A percentile compares a stretch with the other conserved stretches of the same genome.
These are phyloP conservation scores for Exophiala xenobiotica DNA, from an alignment of 2,329 filamentous ascomycete genomes.

Conservation along the genomic window DNA sequence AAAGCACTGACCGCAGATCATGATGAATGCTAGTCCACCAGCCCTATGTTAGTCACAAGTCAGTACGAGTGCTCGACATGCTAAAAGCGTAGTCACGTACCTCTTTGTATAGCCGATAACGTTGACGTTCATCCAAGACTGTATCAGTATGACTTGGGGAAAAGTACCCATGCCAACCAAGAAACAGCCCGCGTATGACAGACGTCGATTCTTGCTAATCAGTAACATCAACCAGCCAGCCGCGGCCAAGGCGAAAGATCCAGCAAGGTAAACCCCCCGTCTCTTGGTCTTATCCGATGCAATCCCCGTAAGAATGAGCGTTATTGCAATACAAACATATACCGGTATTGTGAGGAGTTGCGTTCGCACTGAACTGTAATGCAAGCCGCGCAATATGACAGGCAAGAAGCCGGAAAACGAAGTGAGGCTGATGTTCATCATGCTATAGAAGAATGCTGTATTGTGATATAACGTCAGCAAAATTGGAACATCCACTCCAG, in stretches of 20 bases:
- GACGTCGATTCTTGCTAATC: neutral
- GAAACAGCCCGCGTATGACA: slow-evolving; percentile 3
- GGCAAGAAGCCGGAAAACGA: slow-evolving; percentile 3
- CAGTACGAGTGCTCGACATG: too few relatives aligned
- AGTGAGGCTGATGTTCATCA: neutral
- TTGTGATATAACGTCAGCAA: neutral
- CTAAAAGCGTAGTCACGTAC: neutral
- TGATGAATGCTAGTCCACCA: neutral
- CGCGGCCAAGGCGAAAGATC: neutral
- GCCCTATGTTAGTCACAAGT: too few relatives aligned
- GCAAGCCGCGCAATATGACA: slow-evolving; percentile 1
- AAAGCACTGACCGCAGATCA: neutral
- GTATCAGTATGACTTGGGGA: neutral
- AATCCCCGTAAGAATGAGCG: neutral
- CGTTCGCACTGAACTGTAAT: neutral
- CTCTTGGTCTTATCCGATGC: neutral
- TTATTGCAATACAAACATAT: neutral
- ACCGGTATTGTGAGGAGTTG: slow-evolving; percentile 8
- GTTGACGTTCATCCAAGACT: slow-evolving; percentile 3
- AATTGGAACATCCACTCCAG: too few relatives aligned
- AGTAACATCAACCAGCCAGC: slow-evolving; percentile 4
- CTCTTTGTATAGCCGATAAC: slow-evolving; percentile 5
- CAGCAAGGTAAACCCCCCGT: neutral
- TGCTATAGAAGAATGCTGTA: neutral
- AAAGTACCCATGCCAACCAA: neutral